These are phyloP conservation scores for Ophiosphaerella korrae DNA, from an alignment of 2,329 filamentous ascomycete genomes.

Conservation along the genomic window DNA sequence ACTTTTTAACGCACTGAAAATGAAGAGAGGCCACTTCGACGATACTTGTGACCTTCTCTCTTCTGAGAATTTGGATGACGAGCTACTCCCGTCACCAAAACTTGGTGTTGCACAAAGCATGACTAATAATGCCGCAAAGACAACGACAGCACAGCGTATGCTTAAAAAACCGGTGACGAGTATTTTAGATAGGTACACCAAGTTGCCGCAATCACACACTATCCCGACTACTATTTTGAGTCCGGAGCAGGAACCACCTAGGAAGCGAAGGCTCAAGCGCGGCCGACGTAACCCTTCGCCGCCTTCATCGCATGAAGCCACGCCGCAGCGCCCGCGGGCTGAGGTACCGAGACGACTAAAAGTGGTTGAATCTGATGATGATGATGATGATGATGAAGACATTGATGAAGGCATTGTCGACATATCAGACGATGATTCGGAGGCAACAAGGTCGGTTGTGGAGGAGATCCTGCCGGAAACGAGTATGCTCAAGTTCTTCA, in stretches of 20 bases:
- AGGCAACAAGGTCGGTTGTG: constrained; percentile 42
- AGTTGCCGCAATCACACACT: constrained; percentile 22
- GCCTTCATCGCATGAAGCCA: constrained; percentile 25
- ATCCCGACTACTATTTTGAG: constrained; percentile 19
- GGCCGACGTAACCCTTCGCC: constrained; percentile 50
- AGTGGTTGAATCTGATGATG: constrained; percentile 30
- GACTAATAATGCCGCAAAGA: constrained; percentile 34
- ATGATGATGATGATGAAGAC: constrained; percentile 37
- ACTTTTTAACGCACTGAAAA: constrained; percentile 57
- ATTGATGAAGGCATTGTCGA: constrained; percentile 40
- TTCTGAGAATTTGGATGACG: constrained; percentile 39
- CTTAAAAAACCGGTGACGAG: constrained; percentile 60
- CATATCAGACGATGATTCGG: constrained; percentile 51
- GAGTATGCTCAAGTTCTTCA: constrained; percentile 79
- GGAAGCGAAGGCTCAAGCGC: constrained; percentile 54
- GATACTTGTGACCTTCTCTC: constrained; percentile 51
- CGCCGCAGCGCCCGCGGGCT: constrained; percentile 26
- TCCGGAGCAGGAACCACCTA: constrained; percentile 25
- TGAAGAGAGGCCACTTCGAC: constrained; percentile 59
- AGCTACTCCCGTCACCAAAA: constrained; percentile 36
- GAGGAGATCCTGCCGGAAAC: constrained; percentile 50
- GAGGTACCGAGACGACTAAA: constrained; percentile 15
- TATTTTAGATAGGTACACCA: constrained; percentile 62
- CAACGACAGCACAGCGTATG: constrained; percentile 59
- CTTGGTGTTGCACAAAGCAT: constrained; percentile 26